Base-by-base conservation (phyloP, 2,329 filamentous ascomycete species). In the Aspergillus calidoustus region DNA sequence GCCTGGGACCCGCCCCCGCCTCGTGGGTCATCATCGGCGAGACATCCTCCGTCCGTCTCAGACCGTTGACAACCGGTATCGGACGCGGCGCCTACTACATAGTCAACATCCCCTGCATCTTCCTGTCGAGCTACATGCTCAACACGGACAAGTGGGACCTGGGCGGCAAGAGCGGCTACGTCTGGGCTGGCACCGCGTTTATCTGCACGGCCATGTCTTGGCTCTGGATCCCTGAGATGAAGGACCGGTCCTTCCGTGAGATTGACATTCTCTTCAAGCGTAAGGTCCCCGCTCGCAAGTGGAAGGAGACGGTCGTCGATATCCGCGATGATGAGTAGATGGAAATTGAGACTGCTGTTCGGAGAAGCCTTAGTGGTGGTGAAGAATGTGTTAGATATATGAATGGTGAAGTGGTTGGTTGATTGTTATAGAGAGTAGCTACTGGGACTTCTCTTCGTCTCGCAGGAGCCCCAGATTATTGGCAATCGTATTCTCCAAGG, bases 11-110 rank as follows among this genome's bases (percentile, higher is more conserved):
- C 28, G 87, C 86, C 2, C 87, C 87, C 51, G 84, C 85, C 46
- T 89, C 87, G 9, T 90, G 84, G 83, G 84, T 86, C 76, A 87
- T 89, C 66, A 89, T 90, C 51, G 86, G 84, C 67, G 87, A 90
- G 75, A 89, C 87, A 2, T 88, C 87, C 0, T 78, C 87, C 54
- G 83, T 89, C 58, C 87, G 87, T 64, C 86, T 90, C 31, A 75
- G 87, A 52, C 85, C 87, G 51, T 77, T 89, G n/a, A 89, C 85
- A 3, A 89, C 87, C 25, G 87, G 87, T 74, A 76, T 89, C 54
- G 87, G 87, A 71, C 87, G 87, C 71, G 87, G 76, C 57, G 76
- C 80, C 13, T 90, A 90, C 81, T 89, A 90, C 76, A 68, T 87
- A 5, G 78, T 87, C 64, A 83, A 89, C 61, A 89, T 41, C 6